Base-by-base conservation (phyloP, 2,329 filamentous ascomycete genomes). In the Aspergillus sp. region DNA sequence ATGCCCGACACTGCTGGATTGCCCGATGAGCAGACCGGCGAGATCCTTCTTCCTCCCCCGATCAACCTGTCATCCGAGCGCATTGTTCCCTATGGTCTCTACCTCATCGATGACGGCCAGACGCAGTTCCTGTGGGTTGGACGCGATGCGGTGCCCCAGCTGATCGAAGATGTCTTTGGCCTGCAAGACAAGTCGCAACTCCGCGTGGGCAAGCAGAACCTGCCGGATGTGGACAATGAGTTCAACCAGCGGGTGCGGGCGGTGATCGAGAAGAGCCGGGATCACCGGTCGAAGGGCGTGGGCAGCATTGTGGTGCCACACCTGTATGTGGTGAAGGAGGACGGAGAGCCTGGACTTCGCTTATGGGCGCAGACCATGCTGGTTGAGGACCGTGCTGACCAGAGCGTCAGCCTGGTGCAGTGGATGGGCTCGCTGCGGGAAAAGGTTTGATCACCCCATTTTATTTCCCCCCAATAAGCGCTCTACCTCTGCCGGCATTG, bases 111-210 rank as follows among this genome's bases (percentile, higher is more conserved):
- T 70, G 95, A 99, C 72, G 93, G 93, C 2, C 94, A 97, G 78
- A 97, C 92, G 5, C 95, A 99, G 75, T 99, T 99, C 84, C 80
- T 99, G 51, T 99, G 95, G 95, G 85, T 98, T 19, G 95, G 95
- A 13, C 88, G 93, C 38, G 94, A 99, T 67, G 90, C 94, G 1
- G 92, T 99, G 28, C 92, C 92, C 1, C 92, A 96, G 72, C 84
- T 99, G 32, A 82, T 98, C 43, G 79, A 85, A 55, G 95, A 99
- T 70, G 94, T 98, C 5, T 99, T 99, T 74, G 94, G 92, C 23
- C 84, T 95, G 10, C 84, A 89, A 49, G 93, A 97, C 77, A 88
- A 91, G 72, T 88, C 87, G 41, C 89, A 92, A 72, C 82, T 99
- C 63, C 92, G 92, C 67, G 91, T 97, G 64, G 95, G 95, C 76